Evolutionary conservation across 352 stramenopile species (phyloP).

Genomic region (Globisporangium nagaii): DNA sequence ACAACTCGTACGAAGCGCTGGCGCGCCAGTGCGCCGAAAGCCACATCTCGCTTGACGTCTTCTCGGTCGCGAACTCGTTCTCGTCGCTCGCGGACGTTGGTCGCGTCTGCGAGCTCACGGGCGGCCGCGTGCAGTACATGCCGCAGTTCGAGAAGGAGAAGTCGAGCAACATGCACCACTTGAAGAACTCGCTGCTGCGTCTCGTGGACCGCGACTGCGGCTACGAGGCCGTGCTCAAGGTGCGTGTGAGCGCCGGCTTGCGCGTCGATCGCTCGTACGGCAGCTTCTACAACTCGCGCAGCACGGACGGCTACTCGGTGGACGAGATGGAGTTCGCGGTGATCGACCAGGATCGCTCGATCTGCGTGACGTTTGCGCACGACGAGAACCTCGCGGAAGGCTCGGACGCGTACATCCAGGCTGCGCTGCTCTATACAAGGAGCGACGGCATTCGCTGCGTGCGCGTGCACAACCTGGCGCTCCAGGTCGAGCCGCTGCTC

Average conservation of each 20-base stretch:
- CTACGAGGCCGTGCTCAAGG: conserved; percentile 87
- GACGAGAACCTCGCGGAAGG: conserved; percentile 77
- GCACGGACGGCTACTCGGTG: conserved; percentile 46
- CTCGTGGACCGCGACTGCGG: conserved; percentile 70
- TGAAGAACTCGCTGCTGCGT: conserved; percentile 66
- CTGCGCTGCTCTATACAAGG: conserved; percentile 85
- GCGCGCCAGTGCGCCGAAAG: conserved; percentile 62
- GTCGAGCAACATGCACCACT: conserved; percentile 74
- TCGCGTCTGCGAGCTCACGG: conserved; percentile 79
- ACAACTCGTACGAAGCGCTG: conserved; percentile 65
- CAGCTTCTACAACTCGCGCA: conserved; percentile 66
- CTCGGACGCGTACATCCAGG: conserved; percentile 80
- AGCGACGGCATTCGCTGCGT: conserved; percentile 83
- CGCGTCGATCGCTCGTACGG: conserved; percentile 84
- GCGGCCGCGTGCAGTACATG: conserved; percentile 81
- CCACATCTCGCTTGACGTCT: conserved; percentile 84
- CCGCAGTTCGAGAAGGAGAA: conserved; percentile 84
- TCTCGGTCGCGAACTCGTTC: conserved; percentile 81
- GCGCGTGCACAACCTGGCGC: conserved; percentile 87
- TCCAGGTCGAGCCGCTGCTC: conserved; percentile 70
- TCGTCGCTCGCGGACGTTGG: conserved; percentile 76
- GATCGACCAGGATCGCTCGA: conserved; percentile 81
- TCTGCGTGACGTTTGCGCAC: conserved; percentile 86
- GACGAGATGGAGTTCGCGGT: conserved; percentile 88
- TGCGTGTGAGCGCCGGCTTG: conserved; percentile 78